Evolutionary conservation across 805 yeast genomes (phyloP), one percentile per base, ranked within the genome.

Genomic region (Hyphopichia homilentoma): DNA sequence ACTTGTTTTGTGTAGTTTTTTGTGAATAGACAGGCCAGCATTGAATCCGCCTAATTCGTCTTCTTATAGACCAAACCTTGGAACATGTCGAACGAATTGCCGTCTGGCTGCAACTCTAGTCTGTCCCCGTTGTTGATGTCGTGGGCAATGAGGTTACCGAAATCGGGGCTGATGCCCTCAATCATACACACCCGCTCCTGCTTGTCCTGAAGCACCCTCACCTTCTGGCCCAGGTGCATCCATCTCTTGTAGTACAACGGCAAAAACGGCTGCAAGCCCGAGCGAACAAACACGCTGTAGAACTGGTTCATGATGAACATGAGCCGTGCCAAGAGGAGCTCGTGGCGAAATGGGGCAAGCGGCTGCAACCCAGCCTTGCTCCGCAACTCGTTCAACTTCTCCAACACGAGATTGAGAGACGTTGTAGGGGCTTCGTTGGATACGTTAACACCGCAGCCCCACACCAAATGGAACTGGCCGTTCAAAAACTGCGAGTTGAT

Each of bases 11-110:
- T n/a, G n/a, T n/a, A n/a, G n/a, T n/a, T n/a, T n/a, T n/a, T n/a
- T n/a, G n/a, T n/a, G n/a, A n/a, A n/a, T n/a, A n/a, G n/a, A n/a
- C n/a, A n/a, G n/a, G n/a, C n/a, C n/a, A n/a, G n/a, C n/a, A n/a
- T n/a, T n/a, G n/a, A n/a, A n/a, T n/a, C n/a, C n/a, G n/a, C n/a
- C n/a, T n/a, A n/a, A n/a, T n/a, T n/a, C n/a, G n/a, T 43, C 46
- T 65, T 65, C 35, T 50, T 64, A 46, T 64, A 83, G 12, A 90
- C 83, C 42, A 93, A 66, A 0, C 97, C 97, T 45, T 74, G 82
- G 64, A 93, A 84, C 71, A 93, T 89, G 54, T 93, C 97, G 50
- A 93, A 93, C 3, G 97, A 86, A 54, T 93, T 93, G 1, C 99
- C 98, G 57, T 93, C 98, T 0, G 99, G 97, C 55, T 89, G 97